phyloP scores from a whole-genome alignment of 495 filamentous ascomycete species.

The Trichocladium uniseriatum region DNA sequence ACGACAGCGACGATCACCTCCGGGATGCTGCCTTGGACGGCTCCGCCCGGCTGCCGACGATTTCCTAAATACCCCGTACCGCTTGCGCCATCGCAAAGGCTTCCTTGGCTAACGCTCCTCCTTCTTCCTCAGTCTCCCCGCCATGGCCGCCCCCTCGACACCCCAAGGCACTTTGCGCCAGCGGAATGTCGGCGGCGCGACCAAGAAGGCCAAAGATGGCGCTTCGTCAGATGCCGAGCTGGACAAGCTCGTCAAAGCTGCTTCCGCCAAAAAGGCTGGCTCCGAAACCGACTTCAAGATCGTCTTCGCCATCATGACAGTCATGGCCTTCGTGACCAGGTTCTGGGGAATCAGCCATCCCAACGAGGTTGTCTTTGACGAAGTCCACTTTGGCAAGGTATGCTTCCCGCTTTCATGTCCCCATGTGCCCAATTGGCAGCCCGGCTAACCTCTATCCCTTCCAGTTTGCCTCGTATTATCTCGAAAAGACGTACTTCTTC shows the following conservation, averaged over 20 bases:
- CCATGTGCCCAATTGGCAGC: background rate
- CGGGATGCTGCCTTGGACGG: too few species aligned
- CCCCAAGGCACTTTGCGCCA: conserved; percentile 46
- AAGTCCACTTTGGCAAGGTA: conserved; percentile 99
- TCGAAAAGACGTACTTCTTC: conserved; percentile 98
- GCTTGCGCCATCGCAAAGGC: too few species aligned
- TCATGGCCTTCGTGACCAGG: conserved; percentile 76
- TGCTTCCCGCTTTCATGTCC: conserved; percentile 11
- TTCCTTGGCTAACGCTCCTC: background rate
- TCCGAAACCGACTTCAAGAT: conserved; percentile 79
- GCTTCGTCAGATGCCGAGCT: conserved; percentile 36
- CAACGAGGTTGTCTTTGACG: conserved; percentile 95
- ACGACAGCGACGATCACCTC: too few species aligned
- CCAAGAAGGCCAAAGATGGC: conserved; percentile 38
- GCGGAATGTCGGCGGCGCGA: conserved; percentile 37
- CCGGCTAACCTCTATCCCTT: conserved; percentile 3
- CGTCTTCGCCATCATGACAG: conserved; percentile 66
- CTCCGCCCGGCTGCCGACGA: background rate
- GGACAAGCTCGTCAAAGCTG: conserved; percentile 33
- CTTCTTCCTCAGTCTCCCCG: conserved; percentile 11
- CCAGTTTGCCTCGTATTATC: conserved; percentile 92
- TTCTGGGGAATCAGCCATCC: conserved; percentile 95
- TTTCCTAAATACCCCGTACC: too few species aligned
- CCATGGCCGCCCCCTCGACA: conserved; percentile 30
- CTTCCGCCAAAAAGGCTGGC: conserved; percentile 18